These are phyloP conservation scores for Apophysomyces ossiformis DNA, from an alignment of 371 early-diverging fungal genomes.

Conservation along the genomic window DNA sequence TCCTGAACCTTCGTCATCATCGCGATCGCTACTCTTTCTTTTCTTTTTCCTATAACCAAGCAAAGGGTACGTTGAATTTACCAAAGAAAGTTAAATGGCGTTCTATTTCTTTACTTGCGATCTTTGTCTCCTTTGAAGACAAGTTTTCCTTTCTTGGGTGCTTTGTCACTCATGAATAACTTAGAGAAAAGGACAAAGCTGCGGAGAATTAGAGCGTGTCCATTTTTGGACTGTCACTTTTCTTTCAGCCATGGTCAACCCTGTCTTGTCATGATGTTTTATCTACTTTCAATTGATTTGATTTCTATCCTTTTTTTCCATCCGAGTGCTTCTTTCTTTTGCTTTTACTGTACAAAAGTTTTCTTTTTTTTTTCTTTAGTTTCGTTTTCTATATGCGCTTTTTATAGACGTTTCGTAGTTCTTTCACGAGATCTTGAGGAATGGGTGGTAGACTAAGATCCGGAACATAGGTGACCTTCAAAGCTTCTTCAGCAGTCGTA, in stretches of 20 bases:
- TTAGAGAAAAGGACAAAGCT: background rate
- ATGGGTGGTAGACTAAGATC: slow-evolving; percentile 34
- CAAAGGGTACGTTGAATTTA: background rate
- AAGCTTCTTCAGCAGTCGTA: slow-evolving; percentile 41
- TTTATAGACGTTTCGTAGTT: slow-evolving; percentile 49
- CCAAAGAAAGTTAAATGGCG: background rate
- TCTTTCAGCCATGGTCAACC: too few relatives aligned
- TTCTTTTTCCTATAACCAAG: slow-evolving; percentile 58
- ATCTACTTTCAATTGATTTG: too few relatives aligned
- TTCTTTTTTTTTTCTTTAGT: background rate
- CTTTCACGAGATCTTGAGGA: slow-evolving; percentile 42
- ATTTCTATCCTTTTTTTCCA: too few relatives aligned
- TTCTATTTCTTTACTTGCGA: slow-evolving; percentile 38
- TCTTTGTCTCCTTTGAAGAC: slow-evolving; percentile 65
- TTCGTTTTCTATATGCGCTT: slow-evolving; percentile 15
- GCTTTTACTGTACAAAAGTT: background rate
- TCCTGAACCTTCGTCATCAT: slow-evolving; percentile 26
- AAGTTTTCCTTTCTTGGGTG: slow-evolving; percentile 52
- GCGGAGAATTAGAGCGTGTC: background rate
- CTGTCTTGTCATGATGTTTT: too few relatives aligned
- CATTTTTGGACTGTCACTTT: too few relatives aligned
- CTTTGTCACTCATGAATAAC: slow-evolving; percentile 26
- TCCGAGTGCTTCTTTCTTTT: background rate
- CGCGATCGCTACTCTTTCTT: slow-evolving; percentile 53
- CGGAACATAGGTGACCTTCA: slow-evolving; percentile 37